A percentile compares a stretch with the other conserved stretches of the same genome.
Evolutionary conservation across 345 rosid species (phyloP).

Genomic region (Hibiscus mutabilis): DNA sequence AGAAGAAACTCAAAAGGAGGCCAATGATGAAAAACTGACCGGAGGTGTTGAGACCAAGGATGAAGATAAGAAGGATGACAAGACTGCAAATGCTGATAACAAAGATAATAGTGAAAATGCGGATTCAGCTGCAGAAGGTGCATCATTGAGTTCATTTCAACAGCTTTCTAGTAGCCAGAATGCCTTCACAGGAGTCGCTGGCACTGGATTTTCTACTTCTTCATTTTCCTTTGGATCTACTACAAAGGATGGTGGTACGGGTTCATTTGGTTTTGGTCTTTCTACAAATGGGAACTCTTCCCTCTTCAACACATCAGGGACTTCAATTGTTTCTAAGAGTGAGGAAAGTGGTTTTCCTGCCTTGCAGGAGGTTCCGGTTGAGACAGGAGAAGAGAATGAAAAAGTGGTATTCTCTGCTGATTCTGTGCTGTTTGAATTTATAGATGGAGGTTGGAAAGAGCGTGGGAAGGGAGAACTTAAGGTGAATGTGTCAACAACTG

Average conservation of each 20-base stretch:
- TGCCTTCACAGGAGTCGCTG: not conserved
- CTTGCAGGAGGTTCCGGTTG: not conserved
- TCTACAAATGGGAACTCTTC: not conserved
- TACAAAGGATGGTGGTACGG: not conserved
- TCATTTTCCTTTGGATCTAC: not conserved
- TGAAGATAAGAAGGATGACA: not conserved
- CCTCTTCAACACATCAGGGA: not conserved
- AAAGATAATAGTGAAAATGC: not conserved
- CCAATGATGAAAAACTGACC: not conserved
- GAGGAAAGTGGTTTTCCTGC: conserved; percentile 1
- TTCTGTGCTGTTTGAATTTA: not conserved
- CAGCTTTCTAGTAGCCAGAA: conserved; percentile 2
- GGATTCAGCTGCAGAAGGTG: not conserved
- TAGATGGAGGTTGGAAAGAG: not conserved
- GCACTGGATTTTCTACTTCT: not conserved
- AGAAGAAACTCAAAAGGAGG: not conserved
- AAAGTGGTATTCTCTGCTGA: not conserved
- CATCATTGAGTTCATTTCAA: not conserved
- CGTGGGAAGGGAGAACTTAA: conserved; percentile 60
- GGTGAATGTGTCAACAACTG: conserved; percentile 61
- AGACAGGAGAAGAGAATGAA: conserved; percentile 1
- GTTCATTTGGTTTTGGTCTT: not conserved
- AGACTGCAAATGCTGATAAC: not conserved
- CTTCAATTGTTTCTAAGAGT: not conserved
- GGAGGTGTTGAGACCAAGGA: not conserved